Evolutionary conservation across 495 filamentous ascomycete genomes (phyloP).

Genomic region (Clohesyomyces aquaticus): DNA sequence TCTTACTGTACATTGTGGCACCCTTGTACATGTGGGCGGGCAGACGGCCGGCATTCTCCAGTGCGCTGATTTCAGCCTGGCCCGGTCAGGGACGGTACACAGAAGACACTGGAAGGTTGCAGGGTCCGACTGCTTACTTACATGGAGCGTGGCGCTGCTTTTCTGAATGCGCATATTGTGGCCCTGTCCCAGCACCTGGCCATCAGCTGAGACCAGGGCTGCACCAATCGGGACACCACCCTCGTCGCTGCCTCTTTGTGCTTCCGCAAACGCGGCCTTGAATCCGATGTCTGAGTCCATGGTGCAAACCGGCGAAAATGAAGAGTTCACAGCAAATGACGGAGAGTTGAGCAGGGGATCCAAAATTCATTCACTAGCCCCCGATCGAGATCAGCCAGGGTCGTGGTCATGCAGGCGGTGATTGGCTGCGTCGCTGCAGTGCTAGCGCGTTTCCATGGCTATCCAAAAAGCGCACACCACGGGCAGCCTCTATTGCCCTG

Average conservation of each 20-base stretch:
- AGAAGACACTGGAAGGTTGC: conserved; percentile 6
- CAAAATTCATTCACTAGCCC: neutral
- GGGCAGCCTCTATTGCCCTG: neutral
- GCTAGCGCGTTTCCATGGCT: conserved; percentile 18
- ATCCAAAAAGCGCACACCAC: conserved; percentile 2
- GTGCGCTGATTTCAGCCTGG: conserved; percentile 78
- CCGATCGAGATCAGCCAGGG: too few species aligned
- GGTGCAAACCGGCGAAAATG: conserved; percentile 19
- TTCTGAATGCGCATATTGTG: conserved; percentile 85
- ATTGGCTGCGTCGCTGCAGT: conserved; percentile 6
- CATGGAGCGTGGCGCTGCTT: conserved; percentile 74
- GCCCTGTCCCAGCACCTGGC: conserved; percentile 74
- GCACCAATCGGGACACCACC: conserved; percentile 85
- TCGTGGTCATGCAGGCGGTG: neutral
- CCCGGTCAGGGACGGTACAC: conserved; percentile 6
- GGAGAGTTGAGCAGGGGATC: conserved; percentile 7
- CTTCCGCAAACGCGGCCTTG: conserved; percentile 75
- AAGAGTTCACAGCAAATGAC: too few species aligned
- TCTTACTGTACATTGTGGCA: conserved; percentile 85
- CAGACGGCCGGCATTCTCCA: conserved; percentile 78
- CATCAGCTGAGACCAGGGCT: conserved; percentile 68
- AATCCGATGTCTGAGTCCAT: conserved; percentile 61
- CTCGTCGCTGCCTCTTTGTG: conserved; percentile 66
- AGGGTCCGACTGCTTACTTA: conserved; percentile 48
- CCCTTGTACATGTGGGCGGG: conserved; percentile 71